Base-by-base conservation (phyloP, 805 yeast species). In the Lipomyces yamanashiensis region DNA sequence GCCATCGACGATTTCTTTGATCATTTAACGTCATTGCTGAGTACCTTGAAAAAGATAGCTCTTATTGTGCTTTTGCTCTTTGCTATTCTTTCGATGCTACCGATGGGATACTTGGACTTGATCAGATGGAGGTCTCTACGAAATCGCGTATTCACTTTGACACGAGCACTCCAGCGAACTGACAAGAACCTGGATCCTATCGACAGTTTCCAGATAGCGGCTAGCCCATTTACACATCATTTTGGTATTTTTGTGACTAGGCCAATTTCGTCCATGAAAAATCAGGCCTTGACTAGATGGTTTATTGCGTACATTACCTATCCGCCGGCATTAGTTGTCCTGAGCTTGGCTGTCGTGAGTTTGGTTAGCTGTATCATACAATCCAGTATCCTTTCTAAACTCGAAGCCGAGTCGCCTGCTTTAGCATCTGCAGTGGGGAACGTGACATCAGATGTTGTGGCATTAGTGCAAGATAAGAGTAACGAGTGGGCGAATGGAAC, bases 331-430 rank as follows among this genome's bases (percentile, higher is more conserved):
- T 61, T 82, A 0, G 70, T 81, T 0, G 70, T 87, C 0, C 71
- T 90, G 1, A 74, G 82, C 0, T 66, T 90, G 0, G 89, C 88
- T 0, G 5, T 87, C 0, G 75, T 83, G 15, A 95, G 95, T 0
- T 59, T 88, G 0, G 12, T 83, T 0, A 74, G 85, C 0, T 83
- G 87, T 17, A 58, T 80, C 0, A 71, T 87, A 0, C 96, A 91
- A 74, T 80, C 75, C 36, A 70, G 81, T 2, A 70, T 90, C 0
- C 68, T 89, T 2, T 62, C 70, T 1, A 62, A 69, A 1, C 67
- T 80, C 8, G 58, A 68, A n/a, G 53, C 61, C 1, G 34, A 28
- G 4, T 45, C 64, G 17, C 68, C 72, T 0, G 59, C 19, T 19
- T 48, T 71, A 4, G 66, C 63, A 33, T 44, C 56, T 1, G 39